A percentile compares a stretch with the other conserved stretches of the same genome.
phyloP scores from a whole-genome alignment of 768 basidiomycete genomes.

The Macrolepiota albuminosa region DNA sequence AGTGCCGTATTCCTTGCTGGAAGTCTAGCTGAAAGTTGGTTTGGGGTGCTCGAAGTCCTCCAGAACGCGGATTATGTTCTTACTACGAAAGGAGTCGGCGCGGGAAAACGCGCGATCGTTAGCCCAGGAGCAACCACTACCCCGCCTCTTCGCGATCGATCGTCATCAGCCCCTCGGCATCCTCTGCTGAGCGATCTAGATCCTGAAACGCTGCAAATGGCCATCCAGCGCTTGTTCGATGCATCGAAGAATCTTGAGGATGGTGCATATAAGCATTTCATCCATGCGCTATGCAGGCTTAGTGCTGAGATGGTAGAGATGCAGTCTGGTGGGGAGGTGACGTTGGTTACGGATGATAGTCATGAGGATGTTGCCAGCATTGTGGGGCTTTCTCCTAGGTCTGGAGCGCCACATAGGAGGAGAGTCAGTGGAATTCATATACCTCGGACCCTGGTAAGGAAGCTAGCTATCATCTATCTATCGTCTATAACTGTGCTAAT shows the following conservation, averaged over 20 bases:
- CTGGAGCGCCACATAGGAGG: constrained; percentile 49
- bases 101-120: constrained; percentile 27
- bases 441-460: constrained; percentile 67
- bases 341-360: constrained; percentile 31
- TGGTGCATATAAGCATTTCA: constrained; percentile 72
- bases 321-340: constrained; percentile 48
- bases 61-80: constrained; percentile 96
- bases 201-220: constrained; percentile 62
- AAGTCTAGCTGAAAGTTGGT: constrained; percentile 89
- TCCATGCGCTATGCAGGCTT: constrained; percentile 72
- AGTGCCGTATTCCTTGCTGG: constrained; percentile 80
- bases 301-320: constrained; percentile 93
- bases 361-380: constrained; percentile 33
- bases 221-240: constrained; percentile 85
- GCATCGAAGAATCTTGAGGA: constrained; percentile 83
- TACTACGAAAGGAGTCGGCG: constrained; percentile 47
- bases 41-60: constrained; percentile 80
- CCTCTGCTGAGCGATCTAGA: constrained; percentile 71
- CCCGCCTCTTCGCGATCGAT: constrained; percentile 28
- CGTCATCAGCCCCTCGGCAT: constrained; percentile 37
- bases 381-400: constrained; percentile 34
- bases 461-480: background rate
- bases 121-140: constrained; percentile 25
- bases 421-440: constrained; percentile 88
- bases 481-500: background rate